phyloP scores from a whole-genome alignment of 2,329 filamentous ascomycete genomes.

The Pestalotiopsis sp. region DNA sequence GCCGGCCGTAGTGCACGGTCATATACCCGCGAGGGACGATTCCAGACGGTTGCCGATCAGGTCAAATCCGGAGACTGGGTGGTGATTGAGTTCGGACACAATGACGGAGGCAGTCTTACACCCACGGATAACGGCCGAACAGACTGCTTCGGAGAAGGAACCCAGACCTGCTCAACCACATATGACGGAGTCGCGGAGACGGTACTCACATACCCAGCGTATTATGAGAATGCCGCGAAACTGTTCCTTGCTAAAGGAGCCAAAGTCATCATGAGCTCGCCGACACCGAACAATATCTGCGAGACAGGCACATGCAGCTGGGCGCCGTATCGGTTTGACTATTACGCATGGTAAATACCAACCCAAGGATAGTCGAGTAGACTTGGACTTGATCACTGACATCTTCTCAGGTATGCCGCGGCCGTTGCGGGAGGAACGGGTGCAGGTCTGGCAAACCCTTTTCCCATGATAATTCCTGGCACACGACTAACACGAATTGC shows the following conservation, averaged over 20 bases:
- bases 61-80: slow-evolving; percentile 65
- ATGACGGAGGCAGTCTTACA: slow-evolving; percentile 64
- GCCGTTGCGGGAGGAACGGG: slow-evolving; percentile 37
- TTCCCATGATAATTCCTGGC: background rate
- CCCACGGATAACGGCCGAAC: slow-evolving; percentile 62
- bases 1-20: slow-evolving; percentile 69
- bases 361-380: background rate
- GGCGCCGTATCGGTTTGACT: slow-evolving; percentile 55
- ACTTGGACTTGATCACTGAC: background rate
- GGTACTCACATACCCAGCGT: slow-evolving; percentile 63
- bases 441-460: background rate
- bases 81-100: slow-evolving; percentile 74
- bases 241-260: slow-evolving; percentile 59
- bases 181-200: slow-evolving; percentile 56
- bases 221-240: slow-evolving; percentile 59
- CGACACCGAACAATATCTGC: slow-evolving; percentile 63
- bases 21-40: slow-evolving; percentile 68
- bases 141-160: slow-evolving; percentile 58
- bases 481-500: slow-evolving; percentile 13
- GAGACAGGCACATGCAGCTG: slow-evolving; percentile 56
- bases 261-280: slow-evolving; percentile 59
- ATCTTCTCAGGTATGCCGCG: slow-evolving; percentile 34
- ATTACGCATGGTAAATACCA: slow-evolving; percentile 44
- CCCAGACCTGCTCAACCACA: slow-evolving; percentile 54
- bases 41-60: slow-evolving; percentile 55